Evolutionary conservation across 768 basidiomycete genomes (phyloP), one percentile per base, ranked within the genome.

Genomic region (Naganishia friedmannii): DNA sequence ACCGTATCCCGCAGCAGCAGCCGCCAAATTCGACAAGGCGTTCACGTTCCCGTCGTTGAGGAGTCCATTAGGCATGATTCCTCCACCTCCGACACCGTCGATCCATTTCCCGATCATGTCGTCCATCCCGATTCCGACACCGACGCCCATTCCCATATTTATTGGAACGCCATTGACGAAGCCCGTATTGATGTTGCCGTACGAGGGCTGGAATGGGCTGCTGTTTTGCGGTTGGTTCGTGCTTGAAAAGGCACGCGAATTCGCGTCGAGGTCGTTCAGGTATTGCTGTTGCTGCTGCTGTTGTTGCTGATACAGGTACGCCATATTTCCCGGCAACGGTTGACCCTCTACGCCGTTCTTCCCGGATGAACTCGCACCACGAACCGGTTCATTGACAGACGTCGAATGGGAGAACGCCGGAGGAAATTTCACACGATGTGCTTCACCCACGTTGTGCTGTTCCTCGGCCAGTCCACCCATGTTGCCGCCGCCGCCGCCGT

Each of bases 41-140:
- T 34, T 29, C 23, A 34, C 42, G 42, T 46, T 42, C 9, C 37
- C 58, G 9, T 9, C 58, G 42, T 31, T 32, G 58, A 63, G 46
- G 15, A 63, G 60, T 23, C 60, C 60, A 19, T 45, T 45, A 10
- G 37, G 42, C 37, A 63, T 26, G 37, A 63, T 45, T 12, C 60
- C 60, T 42, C 37, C 60, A 29, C 39, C n/a, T n/a, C n/a, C 60
- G 26, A 63, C 60, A 17, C 39, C 42, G 29, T 63, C 60, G 6
- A 63, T 63, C 60, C 60, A 63, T 34, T 63, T 63, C 34, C 60
- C 60, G 26, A 63, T 58, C 57, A 58, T 63, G 26, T 63, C 60
- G 10, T 63, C 60, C 39, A 63, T 63, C 26, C 60, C 60, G 39
- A 63, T 26, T n/a, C 60, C n/a, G n/a, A n/a, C n/a, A n/a, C n/a